Conservation (phyloP, 176 grass and related monocot species). For the Carex littledalei region DNA sequence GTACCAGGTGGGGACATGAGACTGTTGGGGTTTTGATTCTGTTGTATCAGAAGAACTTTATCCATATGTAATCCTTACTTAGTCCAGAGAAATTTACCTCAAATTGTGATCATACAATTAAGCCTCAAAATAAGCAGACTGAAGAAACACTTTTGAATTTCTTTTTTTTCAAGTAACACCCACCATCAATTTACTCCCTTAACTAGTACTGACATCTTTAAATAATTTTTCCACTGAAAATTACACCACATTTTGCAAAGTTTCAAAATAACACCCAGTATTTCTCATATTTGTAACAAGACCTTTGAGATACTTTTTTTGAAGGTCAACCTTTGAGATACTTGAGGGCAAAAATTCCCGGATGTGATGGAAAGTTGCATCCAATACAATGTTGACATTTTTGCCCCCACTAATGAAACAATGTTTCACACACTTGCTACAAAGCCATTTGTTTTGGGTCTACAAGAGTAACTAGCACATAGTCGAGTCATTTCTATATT, state of each 20-base stretch:
- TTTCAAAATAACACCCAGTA: neutral
- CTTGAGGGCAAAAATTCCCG: neutral
- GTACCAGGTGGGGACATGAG: neutral
- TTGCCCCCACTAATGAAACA: neutral
- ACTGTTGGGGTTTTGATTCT: neutral
- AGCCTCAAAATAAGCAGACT: neutral
- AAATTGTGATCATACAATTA: neutral
- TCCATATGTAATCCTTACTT: neutral
- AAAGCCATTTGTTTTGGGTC: neutral
- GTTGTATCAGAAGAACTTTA: neutral
- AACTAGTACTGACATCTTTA: neutral
- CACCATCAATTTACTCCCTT: neutral
- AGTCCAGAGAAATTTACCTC: neutral
- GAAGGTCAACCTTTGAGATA: neutral
- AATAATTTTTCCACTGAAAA: neutral
- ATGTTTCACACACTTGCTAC: neutral
- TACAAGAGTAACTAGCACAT: neutral
- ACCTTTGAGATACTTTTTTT: neutral
- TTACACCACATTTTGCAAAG: neutral
- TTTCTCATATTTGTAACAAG: neutral
- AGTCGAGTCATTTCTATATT: neutral
- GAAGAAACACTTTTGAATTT: neutral
- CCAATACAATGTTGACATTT: neutral
- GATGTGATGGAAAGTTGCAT: neutral
- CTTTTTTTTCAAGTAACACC: neutral